Evolutionary conservation across 2,329 filamentous ascomycete species (phyloP).

Genomic region (Coniella vitis): DNA sequence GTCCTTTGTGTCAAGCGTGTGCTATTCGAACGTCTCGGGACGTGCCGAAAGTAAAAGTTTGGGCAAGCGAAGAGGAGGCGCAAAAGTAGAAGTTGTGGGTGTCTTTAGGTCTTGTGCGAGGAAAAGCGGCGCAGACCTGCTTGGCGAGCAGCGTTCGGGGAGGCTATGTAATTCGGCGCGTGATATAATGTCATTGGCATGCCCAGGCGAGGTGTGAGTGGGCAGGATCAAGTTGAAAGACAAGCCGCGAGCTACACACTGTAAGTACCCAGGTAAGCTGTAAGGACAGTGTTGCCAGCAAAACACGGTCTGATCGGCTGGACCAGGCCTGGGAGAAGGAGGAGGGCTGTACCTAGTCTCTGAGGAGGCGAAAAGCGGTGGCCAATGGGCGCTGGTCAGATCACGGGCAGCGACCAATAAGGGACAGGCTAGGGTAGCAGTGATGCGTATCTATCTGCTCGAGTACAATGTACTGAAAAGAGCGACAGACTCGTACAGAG

Average conservation of each 20-base stretch:
- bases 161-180: conserved; percentile 15
- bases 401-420: not conserved
- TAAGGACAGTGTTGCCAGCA: too few relatives aligned
- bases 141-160: not conserved
- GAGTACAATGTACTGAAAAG: too few relatives aligned
- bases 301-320: not conserved
- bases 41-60: too few relatives aligned
- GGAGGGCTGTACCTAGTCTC: conserved; percentile 5
- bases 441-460: not conserved
- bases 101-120: not conserved
- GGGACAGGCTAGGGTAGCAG: not conserved
- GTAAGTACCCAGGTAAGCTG: too few relatives aligned
- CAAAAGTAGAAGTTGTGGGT: not conserved
- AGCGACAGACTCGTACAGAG: not conserved
- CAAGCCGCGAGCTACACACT: not conserved
- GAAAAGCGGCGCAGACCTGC: not conserved
- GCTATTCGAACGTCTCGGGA: not conserved
- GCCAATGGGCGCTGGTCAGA: too few relatives aligned
- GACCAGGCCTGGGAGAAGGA: not conserved
- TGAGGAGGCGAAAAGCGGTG: not conserved
- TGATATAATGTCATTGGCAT: conserved; percentile 16
- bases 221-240: conserved; percentile 2
- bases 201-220: not conserved
- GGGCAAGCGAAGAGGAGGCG: not conserved
- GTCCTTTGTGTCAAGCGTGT: too few relatives aligned